These are phyloP conservation scores for Aureobasidium sp. DNA, from an alignment of 2,329 filamentous ascomycete genomes.

Conservation along the genomic window DNA sequence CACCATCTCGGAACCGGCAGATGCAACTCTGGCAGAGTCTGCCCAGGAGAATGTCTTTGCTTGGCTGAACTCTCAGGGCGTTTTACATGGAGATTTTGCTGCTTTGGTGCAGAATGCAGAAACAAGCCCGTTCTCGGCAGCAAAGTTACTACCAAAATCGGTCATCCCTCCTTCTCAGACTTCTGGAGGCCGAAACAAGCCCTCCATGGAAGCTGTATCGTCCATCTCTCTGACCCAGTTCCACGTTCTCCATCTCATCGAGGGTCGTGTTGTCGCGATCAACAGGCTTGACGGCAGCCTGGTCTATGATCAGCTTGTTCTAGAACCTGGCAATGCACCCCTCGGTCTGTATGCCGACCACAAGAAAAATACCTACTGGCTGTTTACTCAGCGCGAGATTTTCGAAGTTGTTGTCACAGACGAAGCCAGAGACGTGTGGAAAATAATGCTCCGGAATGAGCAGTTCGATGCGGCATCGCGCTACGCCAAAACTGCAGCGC, in stretches of 20 bases:
- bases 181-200: slow-evolving; percentile 55
- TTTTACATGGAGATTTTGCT: slow-evolving; percentile 77
- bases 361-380: slow-evolving; percentile 95
- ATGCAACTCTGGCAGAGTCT: slow-evolving; percentile 45
- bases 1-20: slow-evolving; percentile 64
- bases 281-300: slow-evolving; percentile 81
- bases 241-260: slow-evolving; percentile 80
- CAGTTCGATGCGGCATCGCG: slow-evolving; percentile 83
- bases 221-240: slow-evolving; percentile 86
- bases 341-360: slow-evolving; percentile 83
- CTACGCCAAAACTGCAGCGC: slow-evolving; percentile 70
- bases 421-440: slow-evolving; percentile 90
- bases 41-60: slow-evolving; percentile 66
- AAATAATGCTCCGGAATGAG: slow-evolving; percentile 78
- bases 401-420: slow-evolving; percentile 89
- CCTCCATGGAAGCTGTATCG: slow-evolving; percentile 64
- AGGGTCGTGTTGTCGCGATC: slow-evolving; percentile 73
- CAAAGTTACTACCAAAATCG: slow-evolving; percentile 68
- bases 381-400: slow-evolving; percentile 85
- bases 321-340: slow-evolving; percentile 70
- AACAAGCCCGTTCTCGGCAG: slow-evolving; percentile 62
- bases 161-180: slow-evolving; percentile 65
- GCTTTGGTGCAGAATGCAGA: slow-evolving; percentile 43
- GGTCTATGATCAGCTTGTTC: slow-evolving; percentile 80
- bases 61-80: slow-evolving; percentile 81